phyloP scores from a whole-genome alignment of 495 filamentous ascomycete species.

The Podospora pseudopauciseta region DNA sequence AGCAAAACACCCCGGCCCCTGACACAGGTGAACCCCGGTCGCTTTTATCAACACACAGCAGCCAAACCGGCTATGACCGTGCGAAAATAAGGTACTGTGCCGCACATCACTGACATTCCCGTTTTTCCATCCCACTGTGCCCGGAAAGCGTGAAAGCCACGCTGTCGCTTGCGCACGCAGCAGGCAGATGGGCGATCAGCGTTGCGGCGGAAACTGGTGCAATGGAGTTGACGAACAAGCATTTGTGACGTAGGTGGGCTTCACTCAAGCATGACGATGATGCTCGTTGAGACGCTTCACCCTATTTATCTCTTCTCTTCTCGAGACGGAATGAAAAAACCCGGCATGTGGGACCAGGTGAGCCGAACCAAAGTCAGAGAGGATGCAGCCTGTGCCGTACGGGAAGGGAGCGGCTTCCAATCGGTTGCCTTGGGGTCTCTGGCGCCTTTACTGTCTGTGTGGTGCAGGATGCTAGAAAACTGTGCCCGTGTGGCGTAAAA shows the following conservation, averaged over 20 bases:
- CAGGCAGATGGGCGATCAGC: background rate
- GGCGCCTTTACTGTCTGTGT: background rate
- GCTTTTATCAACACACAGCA: constrained; percentile 1
- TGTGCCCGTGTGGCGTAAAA: constrained; percentile 1
- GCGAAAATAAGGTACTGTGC: constrained; percentile 29
- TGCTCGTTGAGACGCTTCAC: too few relatives aligned
- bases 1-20: constrained; percentile 24
- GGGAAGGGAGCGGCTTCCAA: background rate
- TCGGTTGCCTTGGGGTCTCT: background rate
- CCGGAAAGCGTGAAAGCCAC: constrained; percentile 11
- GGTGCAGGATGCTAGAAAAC: background rate
- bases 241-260: background rate
- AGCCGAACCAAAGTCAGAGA: background rate
- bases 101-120: constrained; percentile 25
- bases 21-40: constrained; percentile 12
- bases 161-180: constrained; percentile 8
- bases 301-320: background rate
- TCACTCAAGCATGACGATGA: background rate
- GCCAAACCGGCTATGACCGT: constrained; percentile 22
- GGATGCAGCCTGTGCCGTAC: background rate
- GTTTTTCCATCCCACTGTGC: constrained; percentile 19
- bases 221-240: background rate
- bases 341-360: background rate
- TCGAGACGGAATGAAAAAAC: background rate
- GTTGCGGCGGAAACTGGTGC: background rate